These are phyloP conservation scores for Lentinula boryana DNA, from an alignment of 768 basidiomycete genomes.

Conservation along the genomic window DNA sequence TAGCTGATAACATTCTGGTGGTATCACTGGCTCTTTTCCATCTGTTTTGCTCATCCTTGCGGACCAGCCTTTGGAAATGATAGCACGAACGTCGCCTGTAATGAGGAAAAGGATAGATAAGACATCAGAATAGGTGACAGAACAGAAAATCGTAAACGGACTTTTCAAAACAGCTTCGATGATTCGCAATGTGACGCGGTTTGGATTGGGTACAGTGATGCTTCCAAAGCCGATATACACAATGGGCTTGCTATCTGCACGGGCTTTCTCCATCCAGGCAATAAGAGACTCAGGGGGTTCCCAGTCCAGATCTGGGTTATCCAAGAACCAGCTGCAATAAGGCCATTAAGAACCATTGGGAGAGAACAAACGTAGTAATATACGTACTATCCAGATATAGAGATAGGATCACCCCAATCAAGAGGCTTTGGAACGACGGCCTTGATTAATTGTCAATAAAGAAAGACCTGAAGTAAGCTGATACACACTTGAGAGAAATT, in stretches of 20 bases:
- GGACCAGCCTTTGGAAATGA: slow-evolving; percentile 67
- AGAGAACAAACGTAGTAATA: not conserved
- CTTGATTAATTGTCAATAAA: slow-evolving; percentile 9
- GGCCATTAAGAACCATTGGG: not conserved
- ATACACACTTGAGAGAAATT: slow-evolving; percentile 52
- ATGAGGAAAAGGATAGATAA: not conserved
- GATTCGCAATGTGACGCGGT: slow-evolving; percentile 46
- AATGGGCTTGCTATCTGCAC: slow-evolving; percentile 47
- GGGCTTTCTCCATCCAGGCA: slow-evolving; percentile 51
- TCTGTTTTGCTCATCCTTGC: slow-evolving; percentile 40
- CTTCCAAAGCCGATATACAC: slow-evolving; percentile 69
- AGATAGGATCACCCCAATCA: slow-evolving; percentile 58
- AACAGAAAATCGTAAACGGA: slow-evolving; percentile 18
- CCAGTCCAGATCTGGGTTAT: slow-evolving; percentile 57
- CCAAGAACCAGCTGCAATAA: slow-evolving; percentile 52
- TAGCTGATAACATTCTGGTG: slow-evolving; percentile 48
- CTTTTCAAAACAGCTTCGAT: slow-evolving; percentile 57
- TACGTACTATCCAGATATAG: slow-evolving; percentile 51
- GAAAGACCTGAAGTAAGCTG: not conserved
- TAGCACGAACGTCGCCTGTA: slow-evolving; percentile 55
- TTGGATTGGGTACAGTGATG: slow-evolving; percentile 59
- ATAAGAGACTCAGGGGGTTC: slow-evolving; percentile 41
- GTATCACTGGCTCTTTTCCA: slow-evolving; percentile 36
- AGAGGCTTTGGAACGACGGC: slow-evolving; percentile 65
- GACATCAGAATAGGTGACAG: not conserved